Evolutionary conservation across 2,329 filamentous ascomycete genomes (phyloP), one percentile per base, ranked within the genome.

Genomic region (Fusarium neocosmosporiellum): DNA sequence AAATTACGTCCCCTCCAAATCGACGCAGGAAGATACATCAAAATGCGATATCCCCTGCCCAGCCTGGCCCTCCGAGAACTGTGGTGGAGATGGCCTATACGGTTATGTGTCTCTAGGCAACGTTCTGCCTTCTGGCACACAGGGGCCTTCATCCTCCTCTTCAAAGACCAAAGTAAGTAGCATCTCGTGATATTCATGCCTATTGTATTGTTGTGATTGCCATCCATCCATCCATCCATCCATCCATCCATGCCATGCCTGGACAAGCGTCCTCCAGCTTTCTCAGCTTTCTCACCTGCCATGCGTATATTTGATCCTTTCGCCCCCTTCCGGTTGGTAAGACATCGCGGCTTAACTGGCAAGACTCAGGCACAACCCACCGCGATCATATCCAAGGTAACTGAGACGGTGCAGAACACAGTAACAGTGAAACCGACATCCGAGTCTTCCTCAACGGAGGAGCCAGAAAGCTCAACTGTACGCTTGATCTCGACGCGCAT

Each of bases 11-110:
- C 93, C 93, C 10, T 84, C 84, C 58, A 71, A 83, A 34, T 78
- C 77, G 22, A 80, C 78, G 34, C 79, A 84, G 63, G 83, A 86
- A 59, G 77, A 83, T 24, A 80, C 81, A 2, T 73, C 70, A 36
- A 75, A 86, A 24, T 96, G 93, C 81, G 81, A 86, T 72, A 80
- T 80, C 1, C 59, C 81, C 18, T 96, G 93, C 75, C 92, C 92
- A 10, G 93, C 92, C n/a, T 96, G 88, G 78, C 89, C 89, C 0
- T 36, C 60, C 1, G 92, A 95, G 71, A 81, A 84, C 13, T 96
- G 93, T 77, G 93, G 93, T 68, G 90, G 88, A 37, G 73, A 85
- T 34, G 85, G 84, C 54, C 77, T 91, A 5, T 96, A 84, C 76
- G 92, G 90, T 58, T 96, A 96, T 79, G 86, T 95, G 63, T 76